These are phyloP conservation scores for Paratinospora sagittata DNA, from an alignment of 164 flowering plant species.

Conservation along the genomic window DNA sequence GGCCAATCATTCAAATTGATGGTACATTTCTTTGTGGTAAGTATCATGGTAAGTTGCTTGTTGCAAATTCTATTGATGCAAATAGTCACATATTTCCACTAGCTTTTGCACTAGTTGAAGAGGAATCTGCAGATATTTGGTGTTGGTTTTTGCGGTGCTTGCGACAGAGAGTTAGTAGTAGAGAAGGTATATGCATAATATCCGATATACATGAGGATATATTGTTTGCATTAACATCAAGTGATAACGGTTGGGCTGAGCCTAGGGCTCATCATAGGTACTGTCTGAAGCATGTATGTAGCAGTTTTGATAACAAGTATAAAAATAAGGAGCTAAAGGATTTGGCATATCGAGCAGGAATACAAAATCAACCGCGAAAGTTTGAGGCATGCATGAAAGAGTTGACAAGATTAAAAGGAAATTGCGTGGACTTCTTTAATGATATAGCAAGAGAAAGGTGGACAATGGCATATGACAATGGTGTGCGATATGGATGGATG, in stretches of 20 bases:
- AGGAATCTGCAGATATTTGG: not conserved
- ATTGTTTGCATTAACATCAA: not conserved
- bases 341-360: not conserved
- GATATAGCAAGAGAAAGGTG: not conserved
- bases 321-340: not conserved
- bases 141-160: constrained; percentile 2
- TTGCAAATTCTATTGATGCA: constrained; percentile 4
- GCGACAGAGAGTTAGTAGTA: not conserved
- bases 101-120: not conserved
- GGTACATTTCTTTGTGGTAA: not conserved
- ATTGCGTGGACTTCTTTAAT: not conserved
- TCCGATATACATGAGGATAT: not conserved
- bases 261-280: constrained; percentile 1
- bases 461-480: not conserved
- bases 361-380: not conserved
- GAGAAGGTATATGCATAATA: constrained; percentile 1
- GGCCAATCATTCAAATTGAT: not conserved
- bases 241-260: not conserved
- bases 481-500: constrained; percentile 1
- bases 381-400: constrained; percentile 1
- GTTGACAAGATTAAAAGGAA: not conserved
- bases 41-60: not conserved
- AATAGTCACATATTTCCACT: constrained; percentile 1
- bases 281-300: constrained; percentile 2
- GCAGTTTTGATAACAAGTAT: not conserved